Percentiles rank a stretch among this genome's conserved stretches.
These are phyloP conservation scores for Isabelozyma heimii DNA, from an alignment of 805 yeast genomes.

Conservation along the genomic window DNA sequence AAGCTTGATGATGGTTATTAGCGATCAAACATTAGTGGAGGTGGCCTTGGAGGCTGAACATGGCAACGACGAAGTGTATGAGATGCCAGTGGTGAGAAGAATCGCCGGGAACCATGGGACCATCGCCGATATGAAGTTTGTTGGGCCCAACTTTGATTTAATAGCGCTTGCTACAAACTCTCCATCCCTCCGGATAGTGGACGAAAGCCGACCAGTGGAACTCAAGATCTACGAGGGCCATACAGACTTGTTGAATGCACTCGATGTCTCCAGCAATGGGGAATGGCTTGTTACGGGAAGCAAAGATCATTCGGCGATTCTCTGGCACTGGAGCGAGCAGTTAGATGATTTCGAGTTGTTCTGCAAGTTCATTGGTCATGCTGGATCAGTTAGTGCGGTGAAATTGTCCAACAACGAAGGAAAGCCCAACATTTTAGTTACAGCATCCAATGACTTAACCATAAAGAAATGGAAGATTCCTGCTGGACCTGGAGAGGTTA, in stretches of 20 bases:
- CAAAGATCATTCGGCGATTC: conserved; percentile 79
- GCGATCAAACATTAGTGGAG: conserved; percentile 80
- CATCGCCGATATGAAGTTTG: conserved; percentile 81
- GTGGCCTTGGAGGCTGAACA: conserved; percentile 28
- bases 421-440: conserved; percentile 67
- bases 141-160: conserved; percentile 56
- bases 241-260: conserved; percentile 73
- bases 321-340: conserved; percentile 68
- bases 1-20: conserved; percentile 48
- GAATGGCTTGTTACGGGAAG: conserved; percentile 89
- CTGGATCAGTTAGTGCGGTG: conserved; percentile 81
- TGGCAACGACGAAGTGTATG: conserved; percentile 11
- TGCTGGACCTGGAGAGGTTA: conserved; percentile 37
- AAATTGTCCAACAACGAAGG: conserved; percentile 54
- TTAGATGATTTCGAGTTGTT: conserved; percentile 39
- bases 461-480: conserved; percentile 84
- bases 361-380: conserved; percentile 80
- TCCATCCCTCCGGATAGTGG: conserved; percentile 76
- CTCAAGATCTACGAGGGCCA: conserved; percentile 76
- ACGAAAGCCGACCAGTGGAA: conserved; percentile 58
- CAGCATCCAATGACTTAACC: conserved; percentile 83
- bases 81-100: conserved; percentile 46
- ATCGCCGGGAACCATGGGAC: conserved; percentile 96
- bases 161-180: conserved; percentile 93
- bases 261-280: conserved; percentile 80